phyloP scores from a whole-genome alignment of 495 filamentous ascomycete species.

The Aspergillus affinis region DNA sequence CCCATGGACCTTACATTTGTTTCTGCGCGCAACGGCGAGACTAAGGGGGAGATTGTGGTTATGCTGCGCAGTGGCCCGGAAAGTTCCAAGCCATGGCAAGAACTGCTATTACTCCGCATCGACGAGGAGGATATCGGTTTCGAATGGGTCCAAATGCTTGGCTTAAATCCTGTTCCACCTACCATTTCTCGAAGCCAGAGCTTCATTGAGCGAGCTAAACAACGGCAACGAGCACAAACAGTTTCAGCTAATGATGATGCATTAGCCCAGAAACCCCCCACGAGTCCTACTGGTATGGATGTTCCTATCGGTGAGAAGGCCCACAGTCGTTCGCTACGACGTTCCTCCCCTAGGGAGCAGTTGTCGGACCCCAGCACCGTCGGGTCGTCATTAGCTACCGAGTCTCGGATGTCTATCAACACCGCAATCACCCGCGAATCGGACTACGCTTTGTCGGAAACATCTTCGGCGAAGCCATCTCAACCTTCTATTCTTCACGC shows the following conservation, averaged over 20 bases:
- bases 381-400: slow-evolving; percentile 30
- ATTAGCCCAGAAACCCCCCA: slow-evolving; percentile 41
- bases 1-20: slow-evolving; percentile 67
- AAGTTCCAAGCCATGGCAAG: slow-evolving; percentile 65
- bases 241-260: slow-evolving; percentile 32
- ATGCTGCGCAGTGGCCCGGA: slow-evolving; percentile 66
- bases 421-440: slow-evolving; percentile 40
- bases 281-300: slow-evolving; percentile 57
- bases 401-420: slow-evolving; percentile 32
- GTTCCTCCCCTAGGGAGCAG: slow-evolving; percentile 35
- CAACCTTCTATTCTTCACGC: slow-evolving; percentile 32
- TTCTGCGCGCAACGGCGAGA: slow-evolving; percentile 78
- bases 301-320: slow-evolving; percentile 75
- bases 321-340: slow-evolving; percentile 25
- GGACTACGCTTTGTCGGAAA: slow-evolving; percentile 32
- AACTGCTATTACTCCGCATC: slow-evolving; percentile 70
- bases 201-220: slow-evolving; percentile 48
- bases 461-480: slow-evolving; percentile 23
- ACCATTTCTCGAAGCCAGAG: slow-evolving; percentile 49
- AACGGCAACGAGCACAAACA: slow-evolving; percentile 34
- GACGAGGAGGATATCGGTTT: slow-evolving; percentile 71
- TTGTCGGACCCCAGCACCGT: slow-evolving; percentile 41
- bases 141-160: slow-evolving; percentile 88
- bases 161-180: slow-evolving; percentile 73
- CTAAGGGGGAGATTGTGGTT: slow-evolving; percentile 67